A percentile compares a stretch with the other conserved stretches of the same genome.
Evolutionary conservation across 129 eudicot genomes (phyloP).

Genomic region (Apium graveolens): DNA sequence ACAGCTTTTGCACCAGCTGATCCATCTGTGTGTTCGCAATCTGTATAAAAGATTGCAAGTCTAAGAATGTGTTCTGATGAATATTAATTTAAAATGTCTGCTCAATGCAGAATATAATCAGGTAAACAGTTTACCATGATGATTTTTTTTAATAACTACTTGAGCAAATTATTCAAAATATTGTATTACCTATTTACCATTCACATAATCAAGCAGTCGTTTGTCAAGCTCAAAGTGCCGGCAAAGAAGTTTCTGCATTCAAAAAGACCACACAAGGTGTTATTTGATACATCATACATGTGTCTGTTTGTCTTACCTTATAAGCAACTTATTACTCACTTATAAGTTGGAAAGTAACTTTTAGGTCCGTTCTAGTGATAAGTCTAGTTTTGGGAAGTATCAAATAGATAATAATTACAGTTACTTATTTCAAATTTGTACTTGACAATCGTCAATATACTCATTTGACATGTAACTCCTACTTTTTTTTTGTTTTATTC

Average conservation of each 20-base stretch:
- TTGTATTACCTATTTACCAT: slow-evolving; percentile 52
- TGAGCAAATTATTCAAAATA: not conserved
- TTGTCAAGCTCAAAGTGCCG: slow-evolving; percentile 90
- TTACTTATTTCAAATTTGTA: not conserved
- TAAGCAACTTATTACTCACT: not conserved
- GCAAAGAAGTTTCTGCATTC: slow-evolving; percentile 73
- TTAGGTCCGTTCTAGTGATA: not conserved
- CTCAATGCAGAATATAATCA: not conserved
- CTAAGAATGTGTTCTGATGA: not conserved
- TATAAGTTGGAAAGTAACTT: not conserved
- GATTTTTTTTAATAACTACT: too few relatives aligned
- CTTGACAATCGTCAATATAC: too few relatives aligned
- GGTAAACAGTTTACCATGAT: not conserved
- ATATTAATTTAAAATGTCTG: not conserved
- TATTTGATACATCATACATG: not conserved
- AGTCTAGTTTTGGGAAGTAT: not conserved
- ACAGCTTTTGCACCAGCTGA: not conserved
- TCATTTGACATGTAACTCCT: too few relatives aligned
- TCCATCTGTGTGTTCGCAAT: not conserved
- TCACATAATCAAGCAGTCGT: slow-evolving; percentile 72
- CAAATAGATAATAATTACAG: not conserved
- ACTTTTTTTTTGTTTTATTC: not conserved
- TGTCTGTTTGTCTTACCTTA: not conserved
- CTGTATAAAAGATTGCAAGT: not conserved
- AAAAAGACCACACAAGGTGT: not conserved